Conservation (phyloP, 148 eudicot species). For the Arbutus unedo region DNA sequence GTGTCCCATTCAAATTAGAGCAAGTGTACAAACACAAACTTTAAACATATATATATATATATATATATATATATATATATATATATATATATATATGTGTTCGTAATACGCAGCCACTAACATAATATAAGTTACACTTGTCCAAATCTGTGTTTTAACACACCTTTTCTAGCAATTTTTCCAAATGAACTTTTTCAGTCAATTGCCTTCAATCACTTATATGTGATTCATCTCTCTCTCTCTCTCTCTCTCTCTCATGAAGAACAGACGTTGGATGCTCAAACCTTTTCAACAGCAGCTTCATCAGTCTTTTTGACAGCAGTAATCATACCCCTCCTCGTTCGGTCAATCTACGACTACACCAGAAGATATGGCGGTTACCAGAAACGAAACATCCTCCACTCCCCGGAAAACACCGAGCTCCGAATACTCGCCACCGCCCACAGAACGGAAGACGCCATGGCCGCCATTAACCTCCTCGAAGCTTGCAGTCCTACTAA, state of each 20-base stretch:
- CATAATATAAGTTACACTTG: too few species aligned
- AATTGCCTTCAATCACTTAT: background rate
- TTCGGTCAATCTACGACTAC: background rate
- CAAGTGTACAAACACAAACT: too few species aligned
- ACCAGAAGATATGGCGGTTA: constrained; percentile 10
- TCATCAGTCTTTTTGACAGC: background rate
- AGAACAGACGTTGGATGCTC: background rate
- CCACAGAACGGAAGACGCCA: constrained; percentile 28
- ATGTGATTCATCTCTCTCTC: background rate
- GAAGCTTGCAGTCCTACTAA: constrained; percentile 24
- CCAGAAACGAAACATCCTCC: constrained; percentile 7
- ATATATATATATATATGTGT: too few species aligned
- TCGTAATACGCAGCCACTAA: too few species aligned
- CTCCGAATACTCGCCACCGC: constrained; percentile 25
- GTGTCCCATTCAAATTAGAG: too few species aligned
- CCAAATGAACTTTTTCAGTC: background rate
- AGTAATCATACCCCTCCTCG: constrained; percentile 6
- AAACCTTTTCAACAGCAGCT: background rate
- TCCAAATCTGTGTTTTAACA: too few species aligned
- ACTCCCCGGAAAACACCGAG: background rate
- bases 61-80: too few species aligned
- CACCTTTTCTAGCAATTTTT: too few species aligned
- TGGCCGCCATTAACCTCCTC: constrained; percentile 19
- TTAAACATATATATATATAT: too few species aligned
- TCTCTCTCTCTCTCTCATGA: background rate